Percentiles rank a stretch among this genome's conserved stretches.
Evolutionary conservation across 2,329 filamentous ascomycete genomes (phyloP).

Genomic region (Phoma sp.): DNA sequence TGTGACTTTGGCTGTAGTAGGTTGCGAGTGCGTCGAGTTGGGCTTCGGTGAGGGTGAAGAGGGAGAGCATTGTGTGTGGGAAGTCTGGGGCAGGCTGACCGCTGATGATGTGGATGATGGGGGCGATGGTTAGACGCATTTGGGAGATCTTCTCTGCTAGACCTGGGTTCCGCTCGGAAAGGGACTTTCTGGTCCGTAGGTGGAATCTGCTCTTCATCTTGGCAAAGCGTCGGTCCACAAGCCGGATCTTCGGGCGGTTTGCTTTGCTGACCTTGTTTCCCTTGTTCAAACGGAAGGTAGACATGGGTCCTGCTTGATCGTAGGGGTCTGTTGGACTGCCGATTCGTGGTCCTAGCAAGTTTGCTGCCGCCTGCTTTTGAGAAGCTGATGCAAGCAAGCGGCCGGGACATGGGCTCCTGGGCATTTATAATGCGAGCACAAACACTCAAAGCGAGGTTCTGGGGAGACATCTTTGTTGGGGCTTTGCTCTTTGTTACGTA

Average conservation of each 20-base stretch:
- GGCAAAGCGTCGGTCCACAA: conserved; percentile 20
- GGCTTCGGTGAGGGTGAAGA: conserved; percentile 74
- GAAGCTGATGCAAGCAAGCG: conserved; percentile 13
- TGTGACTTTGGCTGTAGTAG: conserved; percentile 75
- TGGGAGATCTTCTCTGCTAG: conserved; percentile 68
- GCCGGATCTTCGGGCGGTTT: conserved; percentile 11
- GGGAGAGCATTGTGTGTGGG: conserved; percentile 70
- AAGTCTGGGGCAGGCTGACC: conserved; percentile 70
- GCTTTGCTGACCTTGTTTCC: conserved; percentile 21
- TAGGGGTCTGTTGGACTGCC: neutral
- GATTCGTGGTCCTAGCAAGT: conserved; percentile 8
- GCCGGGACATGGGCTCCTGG: conserved; percentile 19
- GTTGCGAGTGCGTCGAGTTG: conserved; percentile 73
- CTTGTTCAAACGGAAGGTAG: neutral
- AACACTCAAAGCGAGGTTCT: conserved; percentile 32
- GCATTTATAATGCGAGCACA: conserved; percentile 36
- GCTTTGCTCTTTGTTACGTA: conserved; percentile 38
- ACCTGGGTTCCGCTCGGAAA: conserved; percentile 47
- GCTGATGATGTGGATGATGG: conserved; percentile 66
- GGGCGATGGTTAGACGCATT: conserved; percentile 70
- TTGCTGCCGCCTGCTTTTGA: conserved; percentile 16
- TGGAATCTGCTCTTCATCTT: conserved; percentile 2
- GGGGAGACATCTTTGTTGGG: conserved; percentile 31
- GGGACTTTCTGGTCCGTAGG: conserved; percentile 16
- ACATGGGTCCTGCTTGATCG: conserved; percentile 1